phyloP scores from a whole-genome alignment of 2,329 filamentous ascomycete genomes.

The Aspergillus quadricinctus region DNA sequence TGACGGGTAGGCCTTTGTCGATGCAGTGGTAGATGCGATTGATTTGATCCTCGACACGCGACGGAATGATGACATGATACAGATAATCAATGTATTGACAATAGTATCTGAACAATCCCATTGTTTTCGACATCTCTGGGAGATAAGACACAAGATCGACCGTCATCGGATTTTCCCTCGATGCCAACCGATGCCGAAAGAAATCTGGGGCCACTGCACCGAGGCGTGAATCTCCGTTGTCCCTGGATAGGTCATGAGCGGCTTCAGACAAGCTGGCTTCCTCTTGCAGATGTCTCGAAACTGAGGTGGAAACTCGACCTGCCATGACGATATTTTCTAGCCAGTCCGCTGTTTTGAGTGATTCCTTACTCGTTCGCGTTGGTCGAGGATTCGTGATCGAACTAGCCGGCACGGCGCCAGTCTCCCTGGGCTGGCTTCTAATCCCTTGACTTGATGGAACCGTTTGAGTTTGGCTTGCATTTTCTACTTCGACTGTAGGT shows the following conservation, averaged over 20 bases:
- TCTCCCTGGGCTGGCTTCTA: neutral
- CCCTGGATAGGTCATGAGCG: slow-evolving; percentile 7
- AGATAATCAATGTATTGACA: slow-evolving; percentile 30
- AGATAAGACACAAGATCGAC: slow-evolving; percentile 20
- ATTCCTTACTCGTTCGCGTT: slow-evolving; percentile 12
- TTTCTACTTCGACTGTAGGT: neutral
- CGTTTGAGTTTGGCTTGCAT: neutral
- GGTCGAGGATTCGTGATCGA: neutral
- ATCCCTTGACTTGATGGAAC: too few species aligned
- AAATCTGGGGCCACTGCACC: neutral
- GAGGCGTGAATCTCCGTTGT: neutral
- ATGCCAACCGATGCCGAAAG: slow-evolving; percentile 4
- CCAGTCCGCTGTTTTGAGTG: slow-evolving; percentile 22
- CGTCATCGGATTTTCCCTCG: slow-evolving; percentile 17
- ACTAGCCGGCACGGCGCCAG: neutral
- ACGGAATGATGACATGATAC: slow-evolving; percentile 33
- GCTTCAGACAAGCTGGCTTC: neutral
- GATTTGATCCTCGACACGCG: slow-evolving; percentile 21
- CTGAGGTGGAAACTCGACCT: slow-evolving; percentile 20
- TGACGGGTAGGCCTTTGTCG: slow-evolving; percentile 13
- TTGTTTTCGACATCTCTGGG: slow-evolving; percentile 26
- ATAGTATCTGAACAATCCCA: slow-evolving; percentile 31
- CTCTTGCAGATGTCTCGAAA: slow-evolving; percentile 16
- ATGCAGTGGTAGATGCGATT: slow-evolving; percentile 26
- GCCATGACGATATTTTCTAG: slow-evolving; percentile 28